Evolutionary conservation across 345 rosid species (phyloP).

Genomic region (Citrus australasica): DNA sequence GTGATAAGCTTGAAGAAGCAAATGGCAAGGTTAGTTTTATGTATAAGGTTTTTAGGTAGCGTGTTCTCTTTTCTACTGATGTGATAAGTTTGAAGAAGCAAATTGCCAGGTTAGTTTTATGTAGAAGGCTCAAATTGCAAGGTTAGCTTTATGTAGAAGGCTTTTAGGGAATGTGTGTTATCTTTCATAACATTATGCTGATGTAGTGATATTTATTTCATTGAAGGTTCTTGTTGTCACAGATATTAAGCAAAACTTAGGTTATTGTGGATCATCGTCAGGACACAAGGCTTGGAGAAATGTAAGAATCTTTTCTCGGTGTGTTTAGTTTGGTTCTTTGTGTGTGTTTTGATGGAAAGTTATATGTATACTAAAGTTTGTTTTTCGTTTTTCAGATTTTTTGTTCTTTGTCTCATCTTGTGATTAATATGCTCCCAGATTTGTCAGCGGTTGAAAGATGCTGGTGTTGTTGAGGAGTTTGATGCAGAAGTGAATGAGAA

Average conservation of each 20-base stretch:
- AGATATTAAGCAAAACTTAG: slow-evolving; percentile 81
- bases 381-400: slow-evolving; percentile 1
- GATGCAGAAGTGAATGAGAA: slow-evolving; percentile 72
- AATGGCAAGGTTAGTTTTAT: slow-evolving; percentile 66
- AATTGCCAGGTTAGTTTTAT: slow-evolving; percentile 60
- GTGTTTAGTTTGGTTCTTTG: neutral
- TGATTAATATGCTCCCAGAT: slow-evolving; percentile 42
- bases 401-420: slow-evolving; percentile 11
- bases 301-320: slow-evolving; percentile 32
- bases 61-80: slow-evolving; percentile 17
- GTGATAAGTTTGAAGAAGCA: slow-evolving; percentile 71
- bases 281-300: slow-evolving; percentile 86
- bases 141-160: neutral
- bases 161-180: neutral
- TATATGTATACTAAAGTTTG: too few relatives aligned
- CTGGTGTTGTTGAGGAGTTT: slow-evolving; percentile 67
- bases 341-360: neutral
- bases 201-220: slow-evolving; percentile 25
- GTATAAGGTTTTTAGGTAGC: slow-evolving; percentile 4
- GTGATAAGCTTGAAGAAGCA: slow-evolving; percentile 78
- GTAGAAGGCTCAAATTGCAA: neutral
- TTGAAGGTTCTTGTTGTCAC: slow-evolving; percentile 84
- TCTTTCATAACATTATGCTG: neutral
- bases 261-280: slow-evolving; percentile 51
- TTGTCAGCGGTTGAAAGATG: slow-evolving; percentile 73